Base-by-base conservation (phyloP, 441 rosid species). In the Pelargonium fulgidum region DNA sequence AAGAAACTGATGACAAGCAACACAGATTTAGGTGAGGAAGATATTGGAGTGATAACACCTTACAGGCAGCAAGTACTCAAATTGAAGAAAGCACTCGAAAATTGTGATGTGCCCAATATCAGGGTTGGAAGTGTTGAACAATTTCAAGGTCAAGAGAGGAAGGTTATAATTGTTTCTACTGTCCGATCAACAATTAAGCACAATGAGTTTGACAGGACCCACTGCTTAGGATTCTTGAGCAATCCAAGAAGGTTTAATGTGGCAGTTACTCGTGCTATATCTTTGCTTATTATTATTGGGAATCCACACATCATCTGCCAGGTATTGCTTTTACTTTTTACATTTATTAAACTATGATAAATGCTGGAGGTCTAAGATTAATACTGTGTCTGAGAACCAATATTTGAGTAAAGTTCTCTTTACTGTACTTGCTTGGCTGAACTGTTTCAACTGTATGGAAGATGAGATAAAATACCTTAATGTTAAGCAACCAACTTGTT, bases 61-160 rank as follows among this genome's bases (percentile, higher is more conserved):
- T 93, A 91, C 66, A 83, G 85, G 82, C 98, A 75, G 62, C 78
- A 70, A 64, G 78, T 75, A 17, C 64, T 66, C 54, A 75, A 75
- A 54, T 61, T 75, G 12, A 66, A 48, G 9, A 70, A 50, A 4
- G 78, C 64, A 7, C 84, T 93, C 1, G 92, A 89, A 52, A 81
- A 65, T 68, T 73, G 78, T 17, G 93, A 86, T 8, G 80, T 87
- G 78, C 69, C 78, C 2, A 84, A 81, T 58, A 76, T 91, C 59
- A 91, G 87, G 84, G 96, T 91, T 26, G 97, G 99, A 50, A 93
- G 93, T 65, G 97, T 93, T 8, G 99, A 91, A 77, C 99, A 93
- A 63, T 93, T 91, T 68, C 99, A 93, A 80, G 99, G 99, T 20
- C 99, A 93, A 75, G 97, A 91, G 81, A 86, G 83, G 70, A 78